Conservation (phyloP, 192 early-diverging fungal genomes). For the Backusella australiensis region DNA sequence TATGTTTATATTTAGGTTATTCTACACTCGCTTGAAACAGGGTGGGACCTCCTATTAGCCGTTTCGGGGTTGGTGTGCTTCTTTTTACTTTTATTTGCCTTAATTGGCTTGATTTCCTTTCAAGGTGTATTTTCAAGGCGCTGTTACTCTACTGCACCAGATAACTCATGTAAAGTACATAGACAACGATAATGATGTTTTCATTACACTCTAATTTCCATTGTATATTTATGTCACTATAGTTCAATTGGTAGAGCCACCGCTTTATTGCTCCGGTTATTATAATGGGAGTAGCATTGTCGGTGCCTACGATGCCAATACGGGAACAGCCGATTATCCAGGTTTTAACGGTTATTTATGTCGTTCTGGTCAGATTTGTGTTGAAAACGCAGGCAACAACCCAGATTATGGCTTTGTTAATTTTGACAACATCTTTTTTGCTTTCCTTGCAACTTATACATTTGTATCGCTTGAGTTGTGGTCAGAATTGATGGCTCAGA, state of each 20-base stretch:
- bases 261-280: slow-evolving; percentile 28
- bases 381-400: slow-evolving; percentile 26
- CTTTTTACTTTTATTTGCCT: slow-evolving; percentile 36
- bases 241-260: slow-evolving; percentile 20
- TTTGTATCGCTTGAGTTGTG: slow-evolving; percentile 45
- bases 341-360: slow-evolving; percentile 46
- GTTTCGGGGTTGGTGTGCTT: slow-evolving; percentile 48
- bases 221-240: not conserved
- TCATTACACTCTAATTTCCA: not conserved
- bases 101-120: slow-evolving; percentile 50
- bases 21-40: slow-evolving; percentile 24
- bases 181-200: not conserved
- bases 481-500: slow-evolving; percentile 53
- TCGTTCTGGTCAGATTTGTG: slow-evolving; percentile 39
- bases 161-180: slow-evolving; percentile 12
- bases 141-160: slow-evolving; percentile 23
- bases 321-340: slow-evolving; percentile 11
- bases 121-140: slow-evolving; percentile 43
- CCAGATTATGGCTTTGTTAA: slow-evolving; percentile 34
- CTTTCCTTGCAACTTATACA: slow-evolving; percentile 47
- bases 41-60: slow-evolving; percentile 35
- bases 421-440: slow-evolving; percentile 47
- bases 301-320: slow-evolving; percentile 8
- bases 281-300: slow-evolving; percentile 25
- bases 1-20: slow-evolving; percentile 24